Evolutionary conservation across 2,329 filamentous ascomycete species (phyloP), one percentile per base, ranked within the genome.

Genomic region (Aspergillus arachidicola): DNA sequence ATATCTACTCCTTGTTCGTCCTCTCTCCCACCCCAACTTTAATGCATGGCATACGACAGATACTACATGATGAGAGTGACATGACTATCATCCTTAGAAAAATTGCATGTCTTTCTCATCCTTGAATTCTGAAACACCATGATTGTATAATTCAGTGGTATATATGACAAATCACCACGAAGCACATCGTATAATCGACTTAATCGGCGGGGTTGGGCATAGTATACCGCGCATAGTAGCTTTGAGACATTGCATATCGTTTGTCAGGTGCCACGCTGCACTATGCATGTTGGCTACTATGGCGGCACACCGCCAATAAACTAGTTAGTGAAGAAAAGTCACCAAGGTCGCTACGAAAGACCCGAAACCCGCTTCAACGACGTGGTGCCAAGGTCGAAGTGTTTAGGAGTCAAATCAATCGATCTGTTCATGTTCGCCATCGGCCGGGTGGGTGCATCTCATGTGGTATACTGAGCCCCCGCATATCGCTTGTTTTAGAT

Each of bases 191-290:
- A 26, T 26, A 46, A 16, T 21, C 23, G 12, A 14, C 21, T 26
- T 21, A 14, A 14, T 46, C 34, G 34, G 34, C 34, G 12, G 34
- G 11, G 11, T 23, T 5, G 21, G 21, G 45, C 10, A 10, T 23
- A 7, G n/a, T 12, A 46, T 46, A 46, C 45, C 23, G 26, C 23
- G 23, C 11, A 46, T 6, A 23, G 45, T 23, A 23, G 21, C 9
- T 12, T 26, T 19, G 26, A 46, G 12, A 21, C 16, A 10, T 43
- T 36, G 19, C 58, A 19, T 32, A 21, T 28, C 38, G 32, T 60
- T 19, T 32, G 57, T 57, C 53, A 57, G 53, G 45, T 61, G 59
- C 43, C 23, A 28, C 26, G 32, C 50, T 23, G 45, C n/a, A 46
- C 45, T 21, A 43, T 43, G 19, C n/a, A 43, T 6, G 11, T 45